Percentiles rank a stretch among this genome's conserved stretches.
These are phyloP conservation scores for Tulasnella calospora DNA, from an alignment of 768 basidiomycete species.

Conservation along the genomic window DNA sequence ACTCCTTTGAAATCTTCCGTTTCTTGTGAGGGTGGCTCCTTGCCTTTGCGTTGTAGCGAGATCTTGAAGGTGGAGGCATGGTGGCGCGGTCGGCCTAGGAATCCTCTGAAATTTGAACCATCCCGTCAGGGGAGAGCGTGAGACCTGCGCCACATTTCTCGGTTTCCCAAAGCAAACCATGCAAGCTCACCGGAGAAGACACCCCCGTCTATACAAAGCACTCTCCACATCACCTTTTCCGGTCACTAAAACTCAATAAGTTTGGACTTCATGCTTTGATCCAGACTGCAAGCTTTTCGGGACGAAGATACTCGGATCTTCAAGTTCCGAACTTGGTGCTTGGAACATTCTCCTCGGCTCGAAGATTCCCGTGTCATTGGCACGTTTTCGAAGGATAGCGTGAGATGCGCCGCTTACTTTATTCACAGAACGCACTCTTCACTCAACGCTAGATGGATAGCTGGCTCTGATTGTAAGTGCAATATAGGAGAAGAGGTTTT, in stretches of 20 bases:
- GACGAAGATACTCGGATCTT: no score
- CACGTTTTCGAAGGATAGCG: not conserved
- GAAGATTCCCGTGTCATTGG: not conserved
- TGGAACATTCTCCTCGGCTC: not conserved
- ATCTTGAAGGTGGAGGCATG: slow-evolving; percentile 23
- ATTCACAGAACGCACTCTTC: not conserved
- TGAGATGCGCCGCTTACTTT: not conserved
- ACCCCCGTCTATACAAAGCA: not conserved
- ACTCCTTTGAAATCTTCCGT: slow-evolving; percentile 40
- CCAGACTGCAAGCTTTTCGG: no score
- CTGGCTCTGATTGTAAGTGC: no score
- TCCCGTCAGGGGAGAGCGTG: not conserved
- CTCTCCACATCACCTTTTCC: no score
- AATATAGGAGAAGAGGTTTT: no score
- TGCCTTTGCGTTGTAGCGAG: slow-evolving; percentile 60
- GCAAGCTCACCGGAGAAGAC: not conserved
- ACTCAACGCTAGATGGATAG: no score
- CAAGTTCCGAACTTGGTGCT: not conserved
- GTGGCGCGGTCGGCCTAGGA: not conserved
- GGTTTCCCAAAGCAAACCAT: not conserved
- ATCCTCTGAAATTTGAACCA: not conserved
- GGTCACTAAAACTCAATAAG: no score
- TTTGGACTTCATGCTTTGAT: no score
- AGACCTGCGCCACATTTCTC: not conserved
- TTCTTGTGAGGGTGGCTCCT: slow-evolving; percentile 65